Percentiles rank a stretch among this genome's conserved stretches.
phyloP scores from a whole-genome alignment of 176 grass and related monocot species.

The Elymus sibiricus region DNA sequence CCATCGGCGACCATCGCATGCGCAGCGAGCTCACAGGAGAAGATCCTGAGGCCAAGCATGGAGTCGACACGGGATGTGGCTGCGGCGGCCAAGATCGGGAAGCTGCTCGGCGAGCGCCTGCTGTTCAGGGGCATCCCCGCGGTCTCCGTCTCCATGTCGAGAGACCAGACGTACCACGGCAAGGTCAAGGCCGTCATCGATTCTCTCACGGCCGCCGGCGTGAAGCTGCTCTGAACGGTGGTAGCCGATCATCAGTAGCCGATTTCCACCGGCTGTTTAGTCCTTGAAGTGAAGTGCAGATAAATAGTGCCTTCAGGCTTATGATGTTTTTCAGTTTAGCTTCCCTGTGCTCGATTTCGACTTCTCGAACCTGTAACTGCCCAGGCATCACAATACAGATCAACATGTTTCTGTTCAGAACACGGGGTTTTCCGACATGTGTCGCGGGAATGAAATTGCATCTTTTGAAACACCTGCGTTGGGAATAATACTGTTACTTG shows the following conservation, averaged over 20 bases:
- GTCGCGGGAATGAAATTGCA: background rate
- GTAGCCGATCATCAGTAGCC: background rate
- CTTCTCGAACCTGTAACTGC: background rate
- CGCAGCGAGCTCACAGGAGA: slow-evolving; percentile 67
- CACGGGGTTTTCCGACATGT: background rate
- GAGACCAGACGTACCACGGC: slow-evolving; percentile 70
- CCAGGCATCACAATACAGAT: background rate
- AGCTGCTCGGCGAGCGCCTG: slow-evolving; percentile 68
- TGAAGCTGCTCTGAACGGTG: slow-evolving; percentile 54
- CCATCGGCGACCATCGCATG: slow-evolving; percentile 45
- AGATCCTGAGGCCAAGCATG: slow-evolving; percentile 62
- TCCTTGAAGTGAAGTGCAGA: background rate
- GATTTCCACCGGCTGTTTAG: background rate
- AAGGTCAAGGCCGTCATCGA: slow-evolving; percentile 77
- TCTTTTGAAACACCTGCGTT: background rate
- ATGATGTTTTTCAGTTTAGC: background rate
- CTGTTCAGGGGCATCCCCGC: slow-evolving; percentile 64
- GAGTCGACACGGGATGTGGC: slow-evolving; percentile 56
- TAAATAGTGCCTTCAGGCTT: background rate
- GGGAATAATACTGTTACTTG: background rate
- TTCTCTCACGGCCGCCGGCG: slow-evolving; percentile 50
- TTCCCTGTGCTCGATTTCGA: background rate
- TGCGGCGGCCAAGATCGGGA: slow-evolving; percentile 68
- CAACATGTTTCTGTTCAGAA: background rate
- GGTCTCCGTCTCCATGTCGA: slow-evolving; percentile 57